Percentiles rank a stretch among this genome's conserved stretches.
Conservation (phyloP, 768 basidiomycete genomes). For the Strobilomyces confusus region DNA sequence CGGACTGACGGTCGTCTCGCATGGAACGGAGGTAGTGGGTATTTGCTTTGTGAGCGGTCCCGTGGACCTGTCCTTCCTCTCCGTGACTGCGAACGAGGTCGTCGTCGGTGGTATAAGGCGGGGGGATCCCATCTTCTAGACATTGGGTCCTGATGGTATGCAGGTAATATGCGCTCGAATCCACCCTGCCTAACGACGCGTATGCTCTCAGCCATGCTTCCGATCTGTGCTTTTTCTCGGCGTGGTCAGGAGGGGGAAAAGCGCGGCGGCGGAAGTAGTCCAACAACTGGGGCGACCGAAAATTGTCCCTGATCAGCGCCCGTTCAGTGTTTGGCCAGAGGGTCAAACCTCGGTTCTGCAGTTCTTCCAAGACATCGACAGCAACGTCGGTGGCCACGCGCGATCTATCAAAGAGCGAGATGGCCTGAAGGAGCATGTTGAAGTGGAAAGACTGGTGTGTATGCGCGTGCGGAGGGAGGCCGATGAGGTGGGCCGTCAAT, state of each 20-base stretch:
- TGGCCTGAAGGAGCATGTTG: slow-evolving; percentile 52
- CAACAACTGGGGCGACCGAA: slow-evolving; percentile 48
- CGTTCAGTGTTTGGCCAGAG: slow-evolving; percentile 42
- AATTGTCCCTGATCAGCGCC: slow-evolving; percentile 45
- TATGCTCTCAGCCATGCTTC: slow-evolving; percentile 22
- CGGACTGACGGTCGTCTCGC: slow-evolving; percentile 40
- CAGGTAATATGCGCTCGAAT: slow-evolving; percentile 39
- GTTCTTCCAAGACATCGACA: slow-evolving; percentile 40
- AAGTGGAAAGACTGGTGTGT: slow-evolving; percentile 33
- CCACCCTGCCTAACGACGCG: slow-evolving; percentile 28
- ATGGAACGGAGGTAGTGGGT: slow-evolving; percentile 41
- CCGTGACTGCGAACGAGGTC: background rate
- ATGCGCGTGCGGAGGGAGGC: slow-evolving; percentile 19
- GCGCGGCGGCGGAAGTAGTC: slow-evolving; percentile 36
- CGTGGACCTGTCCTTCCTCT: slow-evolving; percentile 3
- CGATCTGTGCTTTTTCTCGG: slow-evolving; percentile 1
- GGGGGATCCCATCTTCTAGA: slow-evolving; percentile 14
- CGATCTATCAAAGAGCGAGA: slow-evolving; percentile 43
- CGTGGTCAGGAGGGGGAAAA: background rate
- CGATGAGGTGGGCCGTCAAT: slow-evolving; percentile 41
- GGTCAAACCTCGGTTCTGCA: slow-evolving; percentile 43
- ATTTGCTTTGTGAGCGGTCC: slow-evolving; percentile 36
- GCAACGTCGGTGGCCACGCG: slow-evolving; percentile 37
- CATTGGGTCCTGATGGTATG: slow-evolving; percentile 34
- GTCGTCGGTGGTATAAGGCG: slow-evolving; percentile 19